Evolutionary conservation across 495 filamentous ascomycete genomes (phyloP).

Genomic region (Hypoxylon rickii): DNA sequence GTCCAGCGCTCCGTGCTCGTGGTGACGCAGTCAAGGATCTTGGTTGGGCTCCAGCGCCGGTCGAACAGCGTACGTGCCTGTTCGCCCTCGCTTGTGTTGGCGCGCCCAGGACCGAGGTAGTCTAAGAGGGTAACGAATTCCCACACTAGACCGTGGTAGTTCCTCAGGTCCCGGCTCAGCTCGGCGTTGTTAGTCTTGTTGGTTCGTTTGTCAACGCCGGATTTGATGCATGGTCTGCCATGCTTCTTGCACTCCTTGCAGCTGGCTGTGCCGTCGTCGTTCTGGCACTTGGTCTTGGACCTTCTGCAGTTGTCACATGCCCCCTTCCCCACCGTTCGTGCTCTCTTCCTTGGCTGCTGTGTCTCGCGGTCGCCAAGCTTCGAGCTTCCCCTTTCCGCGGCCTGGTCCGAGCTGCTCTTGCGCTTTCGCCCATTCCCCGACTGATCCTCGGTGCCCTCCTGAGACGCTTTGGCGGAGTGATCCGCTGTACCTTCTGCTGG

Average conservation of each 20-base stretch:
- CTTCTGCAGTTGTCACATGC: slow-evolving; percentile 2
- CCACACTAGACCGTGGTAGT: slow-evolving; percentile 4
- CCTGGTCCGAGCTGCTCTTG: neutral
- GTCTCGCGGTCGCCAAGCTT: too few species aligned
- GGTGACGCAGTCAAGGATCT: neutral
- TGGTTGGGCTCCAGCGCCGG: neutral
- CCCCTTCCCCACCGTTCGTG: neutral
- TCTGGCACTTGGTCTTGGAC: slow-evolving; percentile 2
- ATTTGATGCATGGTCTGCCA: neutral
- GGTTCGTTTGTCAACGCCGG: slow-evolving; percentile 2
- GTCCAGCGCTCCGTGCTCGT: too few species aligned
- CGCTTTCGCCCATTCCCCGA: neutral
- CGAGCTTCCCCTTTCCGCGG: neutral
- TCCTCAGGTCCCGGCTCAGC: neutral
- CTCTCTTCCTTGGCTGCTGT: too few species aligned
- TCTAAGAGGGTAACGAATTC: slow-evolving; percentile 4
- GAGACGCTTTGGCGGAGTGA: too few species aligned
- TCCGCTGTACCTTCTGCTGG: too few species aligned
- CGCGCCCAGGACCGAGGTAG: neutral
- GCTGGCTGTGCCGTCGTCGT: neutral
- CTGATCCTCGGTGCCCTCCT: too few species aligned
- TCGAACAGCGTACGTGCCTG: neutral
- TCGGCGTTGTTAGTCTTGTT: neutral
- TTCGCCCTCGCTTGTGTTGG: neutral
- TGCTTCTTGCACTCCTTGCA: neutral